These are phyloP conservation scores for Penicillium ucsense DNA, from an alignment of 495 filamentous ascomycete genomes.

Conservation along the genomic window DNA sequence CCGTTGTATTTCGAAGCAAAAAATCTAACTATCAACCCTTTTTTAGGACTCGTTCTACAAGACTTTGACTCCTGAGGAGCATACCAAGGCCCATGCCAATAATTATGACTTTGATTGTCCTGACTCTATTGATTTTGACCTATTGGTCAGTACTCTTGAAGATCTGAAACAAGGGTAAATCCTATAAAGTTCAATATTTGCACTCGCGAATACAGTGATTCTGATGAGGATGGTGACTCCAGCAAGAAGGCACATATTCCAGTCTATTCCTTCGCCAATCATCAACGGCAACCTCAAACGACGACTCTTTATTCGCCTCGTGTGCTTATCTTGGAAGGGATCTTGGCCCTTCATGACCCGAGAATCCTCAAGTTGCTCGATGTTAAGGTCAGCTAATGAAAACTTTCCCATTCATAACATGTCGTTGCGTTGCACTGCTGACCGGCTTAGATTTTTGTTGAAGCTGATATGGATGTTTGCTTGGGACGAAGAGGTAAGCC, in stretches of 20 bases:
- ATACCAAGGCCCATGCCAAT: constrained; percentile 67
- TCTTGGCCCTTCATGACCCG: constrained; percentile 85
- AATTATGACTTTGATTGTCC: constrained; percentile 96
- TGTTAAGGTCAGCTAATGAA: constrained; percentile 56
- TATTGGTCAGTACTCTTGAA: constrained; percentile 65
- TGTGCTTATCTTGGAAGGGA: constrained; percentile 91
- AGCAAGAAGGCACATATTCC: constrained; percentile 92
- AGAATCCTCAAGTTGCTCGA: constrained; percentile 81
- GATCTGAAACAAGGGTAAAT: constrained; percentile 87
- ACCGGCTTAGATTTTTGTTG: constrained; percentile 66
- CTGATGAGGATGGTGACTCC: not conserved
- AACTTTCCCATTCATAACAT: no score
- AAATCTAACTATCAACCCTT: constrained; percentile 14
- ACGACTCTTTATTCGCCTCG: constrained; percentile 91
- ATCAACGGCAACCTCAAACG: constrained; percentile 68
- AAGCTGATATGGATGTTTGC: constrained; percentile 91
- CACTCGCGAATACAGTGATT: constrained; percentile 1
- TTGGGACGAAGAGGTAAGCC: constrained; percentile 71
- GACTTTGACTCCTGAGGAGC: constrained; percentile 62
- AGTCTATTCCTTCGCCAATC: constrained; percentile 89
- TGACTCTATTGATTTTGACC: constrained; percentile 89
- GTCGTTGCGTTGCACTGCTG: no score
- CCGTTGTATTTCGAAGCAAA: not conserved
- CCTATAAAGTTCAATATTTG: not conserved
- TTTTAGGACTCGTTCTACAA: constrained; percentile 94